Conservation (phyloP, 352 stramenopile species). For the Phytophthora ohioensis region DNA sequence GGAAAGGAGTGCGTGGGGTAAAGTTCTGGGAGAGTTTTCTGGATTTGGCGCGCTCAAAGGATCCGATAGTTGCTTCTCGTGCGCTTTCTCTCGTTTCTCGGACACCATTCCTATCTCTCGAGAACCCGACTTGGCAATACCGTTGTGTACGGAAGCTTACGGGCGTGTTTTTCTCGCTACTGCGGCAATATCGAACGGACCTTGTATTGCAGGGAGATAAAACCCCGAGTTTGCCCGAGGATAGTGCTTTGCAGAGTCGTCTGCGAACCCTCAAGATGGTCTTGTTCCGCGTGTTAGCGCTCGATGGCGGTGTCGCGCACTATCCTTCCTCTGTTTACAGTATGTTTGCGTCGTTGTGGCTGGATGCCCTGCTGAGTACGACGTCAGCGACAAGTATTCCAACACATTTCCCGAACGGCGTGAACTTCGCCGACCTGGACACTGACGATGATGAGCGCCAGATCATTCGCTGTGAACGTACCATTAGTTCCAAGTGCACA, state of each 20-base stretch:
- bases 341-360: conserved; percentile 71
- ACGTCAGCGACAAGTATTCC: conserved; percentile 74
- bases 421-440: conserved; percentile 40
- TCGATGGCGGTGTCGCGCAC: conserved; percentile 69
- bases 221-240: conserved; percentile 8
- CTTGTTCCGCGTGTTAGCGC: conserved; percentile 56
- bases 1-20: conserved; percentile 57
- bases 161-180: conserved; percentile 60
- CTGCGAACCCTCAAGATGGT: conserved; percentile 61
- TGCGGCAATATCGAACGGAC: conserved; percentile 58
- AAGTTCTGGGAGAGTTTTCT: conserved; percentile 74
- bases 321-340: conserved; percentile 78
- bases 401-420: conserved; percentile 67
- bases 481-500: conserved; percentile 85
- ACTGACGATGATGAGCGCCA: conserved; percentile 41
- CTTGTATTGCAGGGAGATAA: conserved; percentile 42
- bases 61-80: conserved; percentile 47
- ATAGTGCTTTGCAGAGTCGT: conserved; percentile 27
- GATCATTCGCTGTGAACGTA: conserved; percentile 76
- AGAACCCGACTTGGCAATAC: conserved; percentile 82
- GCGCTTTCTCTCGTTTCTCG: conserved; percentile 62
- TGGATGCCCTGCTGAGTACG: conserved; percentile 72
- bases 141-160: conserved; percentile 70
- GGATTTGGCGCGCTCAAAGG: conserved; percentile 55
- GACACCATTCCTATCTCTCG: conserved; percentile 70